Base-by-base conservation (phyloP, 495 filamentous ascomycete species). In the Tirmania nivea region DNA sequence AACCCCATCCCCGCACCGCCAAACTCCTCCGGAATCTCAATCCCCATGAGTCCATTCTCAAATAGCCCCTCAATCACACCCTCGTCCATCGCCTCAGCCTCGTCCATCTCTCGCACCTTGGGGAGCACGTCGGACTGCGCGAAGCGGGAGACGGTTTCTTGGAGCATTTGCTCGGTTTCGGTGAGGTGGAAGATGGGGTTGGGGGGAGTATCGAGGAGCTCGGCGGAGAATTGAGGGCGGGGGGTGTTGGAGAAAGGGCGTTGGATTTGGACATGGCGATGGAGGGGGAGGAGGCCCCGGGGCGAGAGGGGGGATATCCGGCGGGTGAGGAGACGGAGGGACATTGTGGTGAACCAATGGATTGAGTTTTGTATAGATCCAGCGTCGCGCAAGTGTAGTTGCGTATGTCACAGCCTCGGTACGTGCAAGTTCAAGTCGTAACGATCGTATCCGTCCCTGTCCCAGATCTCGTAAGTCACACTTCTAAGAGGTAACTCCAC, bases 1-100 rank as follows among this genome's bases (percentile, higher is more conserved):
- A 99, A 99, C 74, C 95, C 94, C 90, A 96, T 96, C 49, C 86
- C 90, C 4, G 90, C 81, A 14, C 90, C 90, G 52, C 90, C 90
- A 63, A 81, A 96, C 65, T 95, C 87, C 68, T 99, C 92, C 25
- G 88, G 89, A 20, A 99, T 86, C 70, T 99, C 90, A 52, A 99
- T 76, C 51, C 90, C 83, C 90, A 99, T 99, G 10, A 99, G 65
- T 4, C 90, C 90, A 68, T 96, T 89, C 70, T 96, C 90, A 62
- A 99, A 99, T 34, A 94, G 75, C 67, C 87, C 81, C 68, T 94
- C 86, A 14, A 99, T 80, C 31, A 99, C 65, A 3, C 75, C 65
- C 0, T 81, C 76, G 68, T 99, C 92, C 90, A 99, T 99, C 8
- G 71, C 67, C 72, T 99, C 90, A 31, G 81, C 80, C 71, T 99